These are phyloP conservation scores for Kluyveromyces aestuarii DNA, from an alignment of 805 yeast genomes.

Conservation along the genomic window DNA sequence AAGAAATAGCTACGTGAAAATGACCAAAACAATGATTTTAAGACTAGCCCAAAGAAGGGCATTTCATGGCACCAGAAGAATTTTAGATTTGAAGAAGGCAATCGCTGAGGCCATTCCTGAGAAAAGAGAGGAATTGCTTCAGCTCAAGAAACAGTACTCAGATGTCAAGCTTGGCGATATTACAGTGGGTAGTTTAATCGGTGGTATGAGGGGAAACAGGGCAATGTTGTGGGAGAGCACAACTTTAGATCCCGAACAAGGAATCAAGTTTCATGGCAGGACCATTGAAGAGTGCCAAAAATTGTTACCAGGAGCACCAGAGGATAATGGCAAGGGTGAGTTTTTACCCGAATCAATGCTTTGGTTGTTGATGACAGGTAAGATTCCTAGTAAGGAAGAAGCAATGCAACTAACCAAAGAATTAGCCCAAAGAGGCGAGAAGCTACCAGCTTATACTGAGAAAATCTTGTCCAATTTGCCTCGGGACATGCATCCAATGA, in stretches of 20 bases:
- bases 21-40: neutral
- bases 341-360: constrained; percentile 71
- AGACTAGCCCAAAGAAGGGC: constrained; percentile 3
- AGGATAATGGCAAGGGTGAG: constrained; percentile 41
- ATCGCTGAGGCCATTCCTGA: constrained; percentile 33
- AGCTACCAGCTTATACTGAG: constrained; percentile 54
- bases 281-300: constrained; percentile 66
- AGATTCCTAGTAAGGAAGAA: constrained; percentile 55
- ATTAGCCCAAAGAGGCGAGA: constrained; percentile 49
- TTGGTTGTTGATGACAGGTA: constrained; percentile 71
- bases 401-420: constrained; percentile 47
- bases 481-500: constrained; percentile 69
- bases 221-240: constrained; percentile 77
- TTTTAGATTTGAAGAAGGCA: constrained; percentile 16
- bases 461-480: constrained; percentile 58
- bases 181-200: constrained; percentile 38
- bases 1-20: too few relatives aligned
- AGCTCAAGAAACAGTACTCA: constrained; percentile 32
- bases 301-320: constrained; percentile 39
- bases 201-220: constrained; percentile 76
- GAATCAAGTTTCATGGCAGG: constrained; percentile 71
- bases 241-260: constrained; percentile 63
- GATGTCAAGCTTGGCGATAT: constrained; percentile 36
- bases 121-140: constrained; percentile 31
- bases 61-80: constrained; percentile 4